Evolutionary conservation across 1,284 basidiomycete species (phyloP).

Genomic region (Fistulinella cinereoalba): DNA sequence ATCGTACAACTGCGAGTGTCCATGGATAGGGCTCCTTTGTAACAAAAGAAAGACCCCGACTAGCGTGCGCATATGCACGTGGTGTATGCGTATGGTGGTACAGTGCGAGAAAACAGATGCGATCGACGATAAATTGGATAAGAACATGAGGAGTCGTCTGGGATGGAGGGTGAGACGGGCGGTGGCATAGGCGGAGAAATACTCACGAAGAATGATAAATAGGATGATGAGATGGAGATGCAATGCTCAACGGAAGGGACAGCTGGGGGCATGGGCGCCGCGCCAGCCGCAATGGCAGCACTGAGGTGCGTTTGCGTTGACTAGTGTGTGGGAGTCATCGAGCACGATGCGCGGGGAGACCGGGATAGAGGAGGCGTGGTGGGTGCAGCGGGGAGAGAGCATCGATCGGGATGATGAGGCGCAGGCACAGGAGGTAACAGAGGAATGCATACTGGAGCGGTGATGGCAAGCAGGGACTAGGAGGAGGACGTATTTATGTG

Average conservation of each 20-base stretch:
- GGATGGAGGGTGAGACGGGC: not conserved
- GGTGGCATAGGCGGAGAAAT: conserved; percentile 7
- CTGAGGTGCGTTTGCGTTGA: conserved; percentile 54
- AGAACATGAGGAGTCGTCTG: conserved; percentile 29
- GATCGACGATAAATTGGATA: conserved; percentile 31
- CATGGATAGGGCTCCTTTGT: conserved; percentile 10
- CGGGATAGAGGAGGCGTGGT: conserved; percentile 15
- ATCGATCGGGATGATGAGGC: conserved; percentile 9
- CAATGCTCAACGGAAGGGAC: conserved; percentile 52
- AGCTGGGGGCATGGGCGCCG: conserved; percentile 60
- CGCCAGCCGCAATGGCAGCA: conserved; percentile 76
- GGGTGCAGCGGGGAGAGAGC: conserved; percentile 11
- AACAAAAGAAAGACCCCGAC: conserved; percentile 10
- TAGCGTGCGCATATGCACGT: conserved; percentile 37
- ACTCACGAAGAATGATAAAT: conserved; percentile 30
- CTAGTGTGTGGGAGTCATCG: conserved; percentile 19
- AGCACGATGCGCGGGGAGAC: conserved; percentile 20
- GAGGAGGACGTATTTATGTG: conserved; percentile 28
- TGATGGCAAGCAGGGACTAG: not conserved
- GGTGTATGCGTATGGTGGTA: conserved; percentile 35
- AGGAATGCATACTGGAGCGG: conserved; percentile 23
- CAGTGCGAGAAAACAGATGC: conserved; percentile 30
- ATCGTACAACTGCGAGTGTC: conserved; percentile 32
- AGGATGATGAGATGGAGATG: conserved; percentile 6
- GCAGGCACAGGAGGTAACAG: conserved; percentile 16